A percentile compares a stretch with the other conserved stretches of the same genome.
phyloP scores from a whole-genome alignment of 2,329 filamentous ascomycete species.

The Fusarium sp. region DNA sequence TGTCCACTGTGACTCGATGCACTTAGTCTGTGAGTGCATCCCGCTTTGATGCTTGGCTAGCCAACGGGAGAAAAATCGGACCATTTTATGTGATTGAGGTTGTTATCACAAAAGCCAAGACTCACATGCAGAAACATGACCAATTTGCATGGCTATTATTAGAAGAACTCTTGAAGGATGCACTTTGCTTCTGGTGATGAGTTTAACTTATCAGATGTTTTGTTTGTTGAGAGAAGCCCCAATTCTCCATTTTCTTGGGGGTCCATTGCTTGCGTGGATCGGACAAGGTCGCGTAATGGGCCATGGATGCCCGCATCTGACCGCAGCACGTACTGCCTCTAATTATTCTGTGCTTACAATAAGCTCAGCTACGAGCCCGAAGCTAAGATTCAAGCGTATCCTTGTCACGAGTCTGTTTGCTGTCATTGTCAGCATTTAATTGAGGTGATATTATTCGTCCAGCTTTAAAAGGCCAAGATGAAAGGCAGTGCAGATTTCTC shows the following conservation, averaged over 20 bases:
- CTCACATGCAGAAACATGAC: not conserved
- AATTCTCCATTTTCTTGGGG: not conserved
- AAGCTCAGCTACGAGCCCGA: not conserved
- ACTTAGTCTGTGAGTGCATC: not conserved
- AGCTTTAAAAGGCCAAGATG: not conserved
- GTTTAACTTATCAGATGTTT: not conserved
- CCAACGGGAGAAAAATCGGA: slow-evolving; percentile 1
- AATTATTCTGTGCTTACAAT: not conserved
- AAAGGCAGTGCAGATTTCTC: not conserved
- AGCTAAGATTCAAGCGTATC: not conserved
- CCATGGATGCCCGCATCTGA: slow-evolving; percentile 12
- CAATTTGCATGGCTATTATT: slow-evolving; percentile 14
- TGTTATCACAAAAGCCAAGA: slow-evolving; percentile 11
- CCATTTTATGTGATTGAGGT: slow-evolving; percentile 12
- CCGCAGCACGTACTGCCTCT: not conserved
- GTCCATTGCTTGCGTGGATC: slow-evolving; percentile 6
- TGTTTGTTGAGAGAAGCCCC: not conserved
- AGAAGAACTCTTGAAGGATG: slow-evolving; percentile 5
- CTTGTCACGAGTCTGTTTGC: not conserved
- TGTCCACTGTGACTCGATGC: not conserved
- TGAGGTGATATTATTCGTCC: not conserved
- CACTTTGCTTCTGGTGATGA: not conserved
- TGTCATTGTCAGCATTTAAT: not conserved
- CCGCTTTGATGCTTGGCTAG: slow-evolving; percentile 4
- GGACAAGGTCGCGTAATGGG: slow-evolving; percentile 1